Base-by-base conservation (phyloP, 805 yeast genomes). In the Candida patagonica region DNA sequence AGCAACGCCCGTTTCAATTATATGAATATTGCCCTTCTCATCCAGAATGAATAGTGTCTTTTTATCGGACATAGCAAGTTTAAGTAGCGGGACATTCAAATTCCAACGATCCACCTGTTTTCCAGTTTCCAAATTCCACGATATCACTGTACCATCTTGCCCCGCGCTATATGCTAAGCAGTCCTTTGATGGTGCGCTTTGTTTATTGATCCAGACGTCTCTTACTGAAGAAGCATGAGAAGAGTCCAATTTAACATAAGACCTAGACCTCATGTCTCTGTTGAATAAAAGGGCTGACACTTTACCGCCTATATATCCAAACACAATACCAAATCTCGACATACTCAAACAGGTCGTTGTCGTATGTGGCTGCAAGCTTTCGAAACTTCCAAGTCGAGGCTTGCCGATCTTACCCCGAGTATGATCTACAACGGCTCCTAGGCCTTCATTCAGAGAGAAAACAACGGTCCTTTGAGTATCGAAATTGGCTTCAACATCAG, bases 401-500 rank as follows among this genome's bases (percentile, higher is more conserved):
- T 44, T 44, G 16, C 55, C 50, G 13, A 55, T 41, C 29, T 48
- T 53, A 12, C 62, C 62, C 26, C 44, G 43, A 16, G 54, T 50
- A n/a, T 56, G 58, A 27, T 56, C 58, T 13, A 54, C 46, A 10
- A 57, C 42, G 12, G 38, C 33, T n/a, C 61, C 60, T 17, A 45
- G 24, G 5, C 59, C 60, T 2, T 42, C 25, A 12, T 34, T 40
- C 1, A 40, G 15, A n/a, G 56, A 52, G 42, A 56, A 53, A 26
- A 49, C 42, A 12, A 46, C 41, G 12, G 51, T 44, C 20, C 55
- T 35, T 17, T 48, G 40, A 8, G 51, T 42, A 13, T 40, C 35
- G 38, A 57, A 54, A 35, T 55, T 55, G 15, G 47, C 31, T 27
- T 44, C 49, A 4, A 49, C 47, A n/a, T 43, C 37, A 9, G 57